A percentile compares a stretch with the other conserved stretches of the same genome.
Conservation (phyloP, 169 alveolate species). For the Plasmodium gallinaceum region DNA sequence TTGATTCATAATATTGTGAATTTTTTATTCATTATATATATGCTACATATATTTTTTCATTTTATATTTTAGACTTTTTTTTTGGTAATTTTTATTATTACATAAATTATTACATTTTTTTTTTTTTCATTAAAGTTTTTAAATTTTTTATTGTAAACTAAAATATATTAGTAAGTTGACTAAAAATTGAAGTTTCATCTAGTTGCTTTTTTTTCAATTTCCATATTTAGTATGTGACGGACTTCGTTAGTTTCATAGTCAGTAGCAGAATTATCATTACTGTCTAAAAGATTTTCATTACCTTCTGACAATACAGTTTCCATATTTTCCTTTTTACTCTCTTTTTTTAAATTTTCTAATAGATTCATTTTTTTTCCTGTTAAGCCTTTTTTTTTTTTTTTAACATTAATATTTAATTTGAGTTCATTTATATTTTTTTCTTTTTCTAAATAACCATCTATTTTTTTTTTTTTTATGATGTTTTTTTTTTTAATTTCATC, state of each 20-base stretch:
- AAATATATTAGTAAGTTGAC: too few relatives aligned
- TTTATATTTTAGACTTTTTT: too few relatives aligned
- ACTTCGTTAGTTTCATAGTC: conserved; percentile 66
- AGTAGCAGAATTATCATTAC: conserved; percentile 31
- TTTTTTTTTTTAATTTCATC: conserved; percentile 8
- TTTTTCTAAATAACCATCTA: neutral
- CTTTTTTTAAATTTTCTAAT: conserved; percentile 29
- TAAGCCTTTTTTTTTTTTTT: conserved; percentile 10
- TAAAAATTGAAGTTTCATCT: neutral
- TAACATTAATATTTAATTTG: conserved; percentile 3
- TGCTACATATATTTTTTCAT: too few relatives aligned
- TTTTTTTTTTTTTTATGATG: conserved; percentile 7
- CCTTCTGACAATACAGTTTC: conserved; percentile 47
- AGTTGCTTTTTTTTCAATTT: conserved; percentile 66
- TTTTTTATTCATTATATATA: too few relatives aligned
- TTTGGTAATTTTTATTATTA: too few relatives aligned
- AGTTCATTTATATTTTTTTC: neutral
- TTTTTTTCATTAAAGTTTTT: too few relatives aligned
- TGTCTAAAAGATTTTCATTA: conserved; percentile 2
- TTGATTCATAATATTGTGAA: too few relatives aligned
- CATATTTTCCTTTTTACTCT: conserved; percentile 20
- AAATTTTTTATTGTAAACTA: too few relatives aligned
- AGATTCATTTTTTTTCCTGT: conserved; percentile 16
- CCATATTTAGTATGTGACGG: conserved; percentile 54
- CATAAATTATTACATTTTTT: too few relatives aligned